phyloP scores from a whole-genome alignment of 192 early-diverging fungal species.

The Umbelopsis ramanniana region DNA sequence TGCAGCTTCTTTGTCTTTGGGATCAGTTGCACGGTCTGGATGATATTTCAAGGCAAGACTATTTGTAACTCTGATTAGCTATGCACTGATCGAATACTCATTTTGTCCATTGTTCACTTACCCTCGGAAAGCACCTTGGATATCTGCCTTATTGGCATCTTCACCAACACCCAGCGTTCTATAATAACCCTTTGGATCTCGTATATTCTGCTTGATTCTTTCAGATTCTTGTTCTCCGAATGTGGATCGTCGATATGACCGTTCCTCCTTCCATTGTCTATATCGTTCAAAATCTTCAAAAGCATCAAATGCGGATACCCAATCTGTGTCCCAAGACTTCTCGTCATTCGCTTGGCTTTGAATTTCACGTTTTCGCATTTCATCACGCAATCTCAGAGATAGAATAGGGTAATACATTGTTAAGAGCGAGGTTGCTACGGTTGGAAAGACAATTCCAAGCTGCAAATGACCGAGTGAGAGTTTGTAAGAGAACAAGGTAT shows the following conservation, averaged over 20 bases:
- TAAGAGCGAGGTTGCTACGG: conserved; percentile 45
- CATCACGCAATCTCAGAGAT: conserved; percentile 44
- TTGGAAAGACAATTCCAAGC: conserved; percentile 52
- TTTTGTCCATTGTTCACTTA: background rate
- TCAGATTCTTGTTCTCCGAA: conserved; percentile 13
- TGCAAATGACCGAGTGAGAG: background rate
- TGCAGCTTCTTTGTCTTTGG: conserved; percentile 50
- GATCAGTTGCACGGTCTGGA: conserved; percentile 51
- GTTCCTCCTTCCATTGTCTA: conserved; percentile 34
- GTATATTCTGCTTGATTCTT: background rate
- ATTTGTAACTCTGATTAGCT: background rate
- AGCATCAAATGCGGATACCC: conserved; percentile 51
- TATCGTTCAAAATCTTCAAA: conserved; percentile 40
- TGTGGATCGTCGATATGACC: background rate
- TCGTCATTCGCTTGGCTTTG: conserved; percentile 44
- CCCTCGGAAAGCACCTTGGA: conserved; percentile 58
- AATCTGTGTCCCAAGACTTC: conserved; percentile 49
- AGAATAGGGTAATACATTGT: conserved; percentile 56
- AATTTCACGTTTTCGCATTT: conserved; percentile 49
- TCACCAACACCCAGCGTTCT: conserved; percentile 39
- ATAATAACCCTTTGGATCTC: conserved; percentile 54
- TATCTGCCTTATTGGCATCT: conserved; percentile 45
- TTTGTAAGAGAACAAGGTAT: background rate
- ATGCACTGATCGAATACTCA: background rate
- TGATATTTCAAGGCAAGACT: conserved; percentile 46